Evolutionary conservation across 1,139 yeast genomes (phyloP).

Genomic region (Yamadazyma sp.): DNA sequence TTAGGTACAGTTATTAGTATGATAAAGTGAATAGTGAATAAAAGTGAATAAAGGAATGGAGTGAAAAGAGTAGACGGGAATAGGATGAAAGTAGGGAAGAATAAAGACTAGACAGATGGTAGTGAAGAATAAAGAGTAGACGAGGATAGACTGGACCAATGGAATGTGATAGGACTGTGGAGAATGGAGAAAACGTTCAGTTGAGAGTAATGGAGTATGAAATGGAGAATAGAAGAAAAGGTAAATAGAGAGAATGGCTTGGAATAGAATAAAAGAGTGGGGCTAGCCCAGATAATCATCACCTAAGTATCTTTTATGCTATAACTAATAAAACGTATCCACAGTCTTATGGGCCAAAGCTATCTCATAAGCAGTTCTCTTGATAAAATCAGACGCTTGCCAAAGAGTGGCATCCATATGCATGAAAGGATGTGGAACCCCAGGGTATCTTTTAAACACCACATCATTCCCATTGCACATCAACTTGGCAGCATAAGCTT

Average conservation of each 20-base stretch:
- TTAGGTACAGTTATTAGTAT: constrained; percentile 21
- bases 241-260: too few species aligned
- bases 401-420: constrained; percentile 44
- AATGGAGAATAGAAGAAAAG: not conserved
- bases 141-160: too few species aligned
- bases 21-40: not conserved
- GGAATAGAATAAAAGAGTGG: too few species aligned
- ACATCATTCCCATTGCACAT: constrained; percentile 35
- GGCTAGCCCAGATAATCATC: too few species aligned
- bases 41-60: not conserved
- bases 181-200: too few species aligned
- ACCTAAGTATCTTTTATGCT: too few species aligned
- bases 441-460: constrained; percentile 37
- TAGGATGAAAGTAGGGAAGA: not conserved
- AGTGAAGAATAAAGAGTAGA: too few species aligned
- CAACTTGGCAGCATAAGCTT: constrained; percentile 40
- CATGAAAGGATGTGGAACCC: constrained; percentile 51
- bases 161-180: too few species aligned
- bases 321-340: constrained; percentile 5
- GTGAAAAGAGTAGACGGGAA: not conserved
- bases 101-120: not conserved
- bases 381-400: constrained; percentile 27
- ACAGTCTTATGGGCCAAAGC: constrained; percentile 18
- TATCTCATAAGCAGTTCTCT: constrained; percentile 19
- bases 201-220: not conserved